Percentiles rank a stretch among this genome's conserved stretches.
Evolutionary conservation across 1,139 yeast genomes (phyloP).

Genomic region (Pneumocystis oryctolagi): DNA sequence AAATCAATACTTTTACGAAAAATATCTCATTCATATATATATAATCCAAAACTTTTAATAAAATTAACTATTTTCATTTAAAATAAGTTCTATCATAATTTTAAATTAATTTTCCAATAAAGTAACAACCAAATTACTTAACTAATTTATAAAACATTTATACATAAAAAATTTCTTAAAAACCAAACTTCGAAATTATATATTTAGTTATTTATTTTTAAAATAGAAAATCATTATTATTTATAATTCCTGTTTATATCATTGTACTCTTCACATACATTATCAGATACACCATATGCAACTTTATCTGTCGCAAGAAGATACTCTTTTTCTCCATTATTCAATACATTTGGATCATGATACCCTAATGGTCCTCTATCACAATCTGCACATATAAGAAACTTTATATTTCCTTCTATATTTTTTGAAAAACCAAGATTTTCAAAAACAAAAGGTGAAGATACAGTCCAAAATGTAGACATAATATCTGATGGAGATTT

Average conservation of each 20-base stretch:
- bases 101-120: background rate
- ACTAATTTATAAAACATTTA: background rate
- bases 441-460: slow-evolving; percentile 15
- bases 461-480: slow-evolving; percentile 1
- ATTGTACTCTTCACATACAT: background rate
- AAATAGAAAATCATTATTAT: background rate
- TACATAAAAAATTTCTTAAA: background rate
- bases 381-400: slow-evolving; percentile 16
- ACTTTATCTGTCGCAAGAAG: background rate
- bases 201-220: background rate
- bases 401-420: slow-evolving; percentile 13
- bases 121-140: background rate
- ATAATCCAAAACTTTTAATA: background rate
- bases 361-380: slow-evolving; percentile 17
- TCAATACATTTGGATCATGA: slow-evolving; percentile 8
- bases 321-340: background rate
- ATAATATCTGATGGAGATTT: background rate
- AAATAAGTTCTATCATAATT: background rate
- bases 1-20: background rate
- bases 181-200: background rate
- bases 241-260: background rate
- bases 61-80: background rate
- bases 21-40: background rate
- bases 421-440: slow-evolving; percentile 15
- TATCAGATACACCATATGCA: background rate